Percentiles rank a stretch among this genome's conserved stretches.
These are phyloP conservation scores for Saccharomyces paradoxus DNA, from an alignment of 805 yeast genomes.

Conservation along the genomic window DNA sequence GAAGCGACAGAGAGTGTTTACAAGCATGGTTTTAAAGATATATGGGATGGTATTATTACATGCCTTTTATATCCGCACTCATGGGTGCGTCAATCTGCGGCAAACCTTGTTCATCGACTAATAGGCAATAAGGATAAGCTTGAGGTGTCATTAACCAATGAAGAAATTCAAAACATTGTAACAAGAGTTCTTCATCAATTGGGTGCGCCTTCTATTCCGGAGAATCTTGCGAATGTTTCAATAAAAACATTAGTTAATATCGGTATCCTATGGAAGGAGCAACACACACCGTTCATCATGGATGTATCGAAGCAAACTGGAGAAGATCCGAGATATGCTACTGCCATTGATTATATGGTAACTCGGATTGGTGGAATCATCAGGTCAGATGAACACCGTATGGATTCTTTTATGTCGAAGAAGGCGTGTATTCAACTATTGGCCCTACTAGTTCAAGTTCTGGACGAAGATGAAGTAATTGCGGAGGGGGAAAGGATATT, in stretches of 20 bases:
- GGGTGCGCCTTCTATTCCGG: constrained; percentile 67
- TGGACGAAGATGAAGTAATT: constrained; percentile 36
- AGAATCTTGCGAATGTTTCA: constrained; percentile 52
- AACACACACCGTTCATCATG: constrained; percentile 33
- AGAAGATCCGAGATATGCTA: constrained; percentile 16
- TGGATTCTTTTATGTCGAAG: constrained; percentile 50
- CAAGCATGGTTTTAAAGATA: constrained; percentile 23
- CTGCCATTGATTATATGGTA: constrained; percentile 35
- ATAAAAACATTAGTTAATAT: constrained; percentile 60
- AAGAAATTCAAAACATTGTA: constrained; percentile 59
- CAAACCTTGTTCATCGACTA: constrained; percentile 49
- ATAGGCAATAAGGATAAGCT: constrained; percentile 35
- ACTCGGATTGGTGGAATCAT: constrained; percentile 53
- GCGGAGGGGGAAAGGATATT: constrained; percentile 43
- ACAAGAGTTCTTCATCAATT: constrained; percentile 67
- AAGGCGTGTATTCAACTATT: constrained; percentile 60
- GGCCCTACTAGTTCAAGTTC: constrained; percentile 53
- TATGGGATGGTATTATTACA: constrained; percentile 48
- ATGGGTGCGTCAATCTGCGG: constrained; percentile 73
- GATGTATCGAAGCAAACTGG: constrained; percentile 23
- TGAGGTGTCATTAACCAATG: constrained; percentile 31
- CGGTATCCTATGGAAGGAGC: constrained; percentile 52
- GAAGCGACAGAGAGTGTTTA: constrained; percentile 32
- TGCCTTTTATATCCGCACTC: constrained; percentile 77
- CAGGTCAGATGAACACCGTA: constrained; percentile 55